A percentile compares a stretch with the other conserved stretches of the same genome.
Evolutionary conservation across 2,329 filamentous ascomycete species (phyloP).

Genomic region (Microdochium paspali): DNA sequence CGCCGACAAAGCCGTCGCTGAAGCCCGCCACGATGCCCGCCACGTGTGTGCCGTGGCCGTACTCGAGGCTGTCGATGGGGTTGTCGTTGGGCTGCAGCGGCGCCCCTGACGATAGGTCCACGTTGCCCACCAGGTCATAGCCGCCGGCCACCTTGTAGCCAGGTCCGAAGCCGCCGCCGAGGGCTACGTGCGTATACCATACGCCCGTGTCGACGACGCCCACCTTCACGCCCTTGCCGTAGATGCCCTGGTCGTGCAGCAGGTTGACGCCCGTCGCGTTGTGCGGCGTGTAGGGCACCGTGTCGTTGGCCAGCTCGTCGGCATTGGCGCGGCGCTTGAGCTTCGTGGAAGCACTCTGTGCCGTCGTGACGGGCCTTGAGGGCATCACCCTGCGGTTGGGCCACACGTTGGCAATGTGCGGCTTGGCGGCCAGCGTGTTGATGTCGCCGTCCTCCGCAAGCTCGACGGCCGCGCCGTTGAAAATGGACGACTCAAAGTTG

Average conservation of each 20-base stretch:
- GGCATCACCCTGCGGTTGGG: not conserved
- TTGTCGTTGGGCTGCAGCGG: not conserved
- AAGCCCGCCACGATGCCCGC: not conserved
- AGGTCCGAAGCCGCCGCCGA: not conserved
- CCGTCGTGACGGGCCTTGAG: not conserved
- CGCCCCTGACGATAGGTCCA: not conserved
- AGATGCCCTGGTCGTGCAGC: constrained; percentile 9
- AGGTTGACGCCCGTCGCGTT: constrained; percentile 12
- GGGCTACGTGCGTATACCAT: not conserved
- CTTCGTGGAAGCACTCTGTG: not conserved
- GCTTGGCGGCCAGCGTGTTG: not conserved
- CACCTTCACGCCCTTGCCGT: constrained; percentile 8
- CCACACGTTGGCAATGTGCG: not conserved
- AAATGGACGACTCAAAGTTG: not conserved
- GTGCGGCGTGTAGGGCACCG: constrained; percentile 1
- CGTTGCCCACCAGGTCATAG: constrained; percentile 1
- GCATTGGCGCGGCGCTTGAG: too few species aligned
- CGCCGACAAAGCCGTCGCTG: not conserved
- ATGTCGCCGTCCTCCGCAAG: not conserved
- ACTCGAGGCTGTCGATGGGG: not conserved
- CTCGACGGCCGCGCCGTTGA: not conserved
- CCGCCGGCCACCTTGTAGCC: constrained; percentile 1
- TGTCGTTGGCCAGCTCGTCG: not conserved
- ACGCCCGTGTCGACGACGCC: constrained; percentile 7
- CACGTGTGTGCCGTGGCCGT: constrained; percentile 2